These are phyloP conservation scores for Sistotremastrum suecicum DNA, from an alignment of 768 basidiomycete genomes.

Conservation along the genomic window DNA sequence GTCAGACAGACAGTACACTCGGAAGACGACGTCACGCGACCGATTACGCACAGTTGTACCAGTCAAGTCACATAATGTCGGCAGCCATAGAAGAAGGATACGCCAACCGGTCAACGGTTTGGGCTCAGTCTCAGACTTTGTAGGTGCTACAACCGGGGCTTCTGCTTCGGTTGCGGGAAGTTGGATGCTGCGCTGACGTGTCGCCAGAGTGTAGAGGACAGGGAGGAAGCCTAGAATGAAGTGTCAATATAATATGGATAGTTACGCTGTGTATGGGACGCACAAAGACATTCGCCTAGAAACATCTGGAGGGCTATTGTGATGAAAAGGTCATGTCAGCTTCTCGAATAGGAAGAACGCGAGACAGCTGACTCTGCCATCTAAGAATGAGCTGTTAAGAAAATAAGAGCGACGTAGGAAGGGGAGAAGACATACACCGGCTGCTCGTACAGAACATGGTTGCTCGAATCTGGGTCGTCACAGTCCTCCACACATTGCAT, in stretches of 20 bases:
- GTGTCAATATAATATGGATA: conserved; percentile 5
- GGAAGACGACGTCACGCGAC: neutral
- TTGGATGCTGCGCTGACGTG: conserved; percentile 16
- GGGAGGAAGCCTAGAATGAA: conserved; percentile 62
- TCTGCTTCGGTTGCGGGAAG: conserved; percentile 21
- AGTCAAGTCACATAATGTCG: conserved; percentile 80
- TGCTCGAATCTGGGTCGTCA: conserved; percentile 39
- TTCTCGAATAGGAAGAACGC: conserved; percentile 4
- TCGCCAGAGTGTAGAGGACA: conserved; percentile 51
- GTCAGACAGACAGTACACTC: conserved; percentile 3
- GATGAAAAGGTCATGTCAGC: conserved; percentile 19
- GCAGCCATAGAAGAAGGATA: conserved; percentile 70
- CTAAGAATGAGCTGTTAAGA: neutral
- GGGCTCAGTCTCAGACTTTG: conserved; percentile 14
- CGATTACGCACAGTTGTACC: conserved; percentile 66
- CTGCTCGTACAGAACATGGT: conserved; percentile 76
- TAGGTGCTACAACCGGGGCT: conserved; percentile 6
- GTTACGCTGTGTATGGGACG: conserved; percentile 5
- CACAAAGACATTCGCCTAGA: neutral
- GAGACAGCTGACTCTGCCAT: neutral
- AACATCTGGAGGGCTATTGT: neutral
- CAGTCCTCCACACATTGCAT: conserved; percentile 99
- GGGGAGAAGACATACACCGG: conserved; percentile 53
- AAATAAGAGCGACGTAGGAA: conserved; percentile 1
- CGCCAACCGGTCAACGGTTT: conserved; percentile 51